Conservation (phyloP, 2,329 filamentous ascomycete genomes). For the Aulographum hederae region DNA sequence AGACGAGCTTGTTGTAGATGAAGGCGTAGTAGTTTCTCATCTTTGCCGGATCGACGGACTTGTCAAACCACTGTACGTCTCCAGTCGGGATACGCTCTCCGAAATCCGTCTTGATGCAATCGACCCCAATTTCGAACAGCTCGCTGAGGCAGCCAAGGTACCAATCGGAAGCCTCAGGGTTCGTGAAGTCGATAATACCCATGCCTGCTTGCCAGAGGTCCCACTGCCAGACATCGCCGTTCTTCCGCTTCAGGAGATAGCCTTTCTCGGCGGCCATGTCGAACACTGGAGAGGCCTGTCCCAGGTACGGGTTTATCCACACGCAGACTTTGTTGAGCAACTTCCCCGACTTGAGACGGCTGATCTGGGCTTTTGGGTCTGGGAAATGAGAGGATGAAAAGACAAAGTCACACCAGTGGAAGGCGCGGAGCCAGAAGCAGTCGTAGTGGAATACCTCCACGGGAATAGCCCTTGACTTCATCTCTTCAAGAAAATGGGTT, state of each 20-base stretch:
- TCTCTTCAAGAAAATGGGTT: conserved; percentile 48
- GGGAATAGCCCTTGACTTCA: conserved; percentile 44
- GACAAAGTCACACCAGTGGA: conserved; percentile 58
- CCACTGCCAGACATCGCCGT: conserved; percentile 56
- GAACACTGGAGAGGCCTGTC: conserved; percentile 50
- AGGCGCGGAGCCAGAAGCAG: conserved; percentile 61
- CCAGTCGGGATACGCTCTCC: conserved; percentile 51
- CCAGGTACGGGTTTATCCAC: conserved; percentile 63
- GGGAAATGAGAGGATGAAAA: conserved; percentile 53
- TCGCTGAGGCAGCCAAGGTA: conserved; percentile 41
- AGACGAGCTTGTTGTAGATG: conserved; percentile 52
- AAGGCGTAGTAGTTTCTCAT: conserved; percentile 72
- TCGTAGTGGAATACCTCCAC: conserved; percentile 62
- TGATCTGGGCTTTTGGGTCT: conserved; percentile 45
- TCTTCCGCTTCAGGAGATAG: conserved; percentile 51
- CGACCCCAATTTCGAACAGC: conserved; percentile 50
- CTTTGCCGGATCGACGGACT: conserved; percentile 37
- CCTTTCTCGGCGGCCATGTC: conserved; percentile 43
- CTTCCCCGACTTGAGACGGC: conserved; percentile 42
- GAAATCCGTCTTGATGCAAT: conserved; percentile 61
- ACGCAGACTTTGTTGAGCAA: conserved; percentile 46
- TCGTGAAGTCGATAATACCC: conserved; percentile 58
- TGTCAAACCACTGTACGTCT: conserved; percentile 47
- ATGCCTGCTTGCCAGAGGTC: conserved; percentile 64
- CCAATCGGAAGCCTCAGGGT: conserved; percentile 49